Conservation (phyloP, 2,329 filamentous ascomycete species). For the Verticillium nonalfalfae region DNA sequence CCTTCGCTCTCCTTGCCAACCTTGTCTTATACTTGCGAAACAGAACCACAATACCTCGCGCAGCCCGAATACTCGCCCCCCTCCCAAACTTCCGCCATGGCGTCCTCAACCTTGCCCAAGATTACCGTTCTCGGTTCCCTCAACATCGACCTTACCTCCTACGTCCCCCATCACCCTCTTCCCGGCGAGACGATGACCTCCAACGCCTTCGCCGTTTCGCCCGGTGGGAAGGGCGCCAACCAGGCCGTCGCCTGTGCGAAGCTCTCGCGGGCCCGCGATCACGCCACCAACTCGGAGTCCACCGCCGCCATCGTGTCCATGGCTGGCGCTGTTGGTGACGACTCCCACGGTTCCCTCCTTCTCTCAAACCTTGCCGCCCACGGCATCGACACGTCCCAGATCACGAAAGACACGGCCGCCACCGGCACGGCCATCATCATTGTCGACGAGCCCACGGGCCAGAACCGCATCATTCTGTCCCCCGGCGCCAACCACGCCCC, state of each 20-base stretch:
- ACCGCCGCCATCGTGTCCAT: slow-evolving; percentile 50
- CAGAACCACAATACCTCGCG: neutral
- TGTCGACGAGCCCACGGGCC: slow-evolving; percentile 64
- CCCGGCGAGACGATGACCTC: slow-evolving; percentile 86
- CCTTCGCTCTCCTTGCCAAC: neutral
- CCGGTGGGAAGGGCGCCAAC: slow-evolving; percentile 93
- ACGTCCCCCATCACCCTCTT: slow-evolving; percentile 74
- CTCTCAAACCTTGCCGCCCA: slow-evolving; percentile 49
- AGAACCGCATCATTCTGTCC: slow-evolving; percentile 71
- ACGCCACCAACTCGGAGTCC: slow-evolving; percentile 21
- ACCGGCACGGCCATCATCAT: slow-evolving; percentile 72
- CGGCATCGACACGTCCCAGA: slow-evolving; percentile 52
- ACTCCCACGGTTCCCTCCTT: slow-evolving; percentile 59
- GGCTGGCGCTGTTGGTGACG: slow-evolving; percentile 67
- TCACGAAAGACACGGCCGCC: slow-evolving; percentile 29
- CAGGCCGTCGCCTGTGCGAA: slow-evolving; percentile 87
- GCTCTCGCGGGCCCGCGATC: slow-evolving; percentile 51
- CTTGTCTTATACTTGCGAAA: too few relatives aligned
- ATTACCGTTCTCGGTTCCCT: slow-evolving; percentile 89
- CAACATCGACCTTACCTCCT: slow-evolving; percentile 88
- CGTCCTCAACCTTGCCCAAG: slow-evolving; percentile 24
- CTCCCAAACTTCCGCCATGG: slow-evolving; percentile 10
- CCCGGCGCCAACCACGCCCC: slow-evolving; percentile 63
- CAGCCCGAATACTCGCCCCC: neutral
- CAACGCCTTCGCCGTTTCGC: slow-evolving; percentile 69